These are phyloP conservation scores for Neonectria punicea DNA, from an alignment of 2,329 filamentous ascomycete genomes.

Conservation along the genomic window DNA sequence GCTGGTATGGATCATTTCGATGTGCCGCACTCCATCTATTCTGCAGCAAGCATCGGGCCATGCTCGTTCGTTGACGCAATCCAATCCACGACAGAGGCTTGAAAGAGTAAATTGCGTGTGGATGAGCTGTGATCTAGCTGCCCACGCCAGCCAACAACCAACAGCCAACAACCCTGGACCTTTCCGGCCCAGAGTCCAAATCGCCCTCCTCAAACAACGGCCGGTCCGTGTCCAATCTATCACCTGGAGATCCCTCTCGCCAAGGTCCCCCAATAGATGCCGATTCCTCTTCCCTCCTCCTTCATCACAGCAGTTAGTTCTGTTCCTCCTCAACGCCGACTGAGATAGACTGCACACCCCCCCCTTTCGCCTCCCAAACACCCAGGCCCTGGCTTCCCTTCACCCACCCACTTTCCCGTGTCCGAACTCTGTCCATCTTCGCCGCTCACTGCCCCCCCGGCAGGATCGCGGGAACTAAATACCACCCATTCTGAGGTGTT, in stretches of 20 bases:
- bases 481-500: conserved; percentile 30
- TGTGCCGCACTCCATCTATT: conserved; percentile 7
- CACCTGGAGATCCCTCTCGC: conserved; percentile 21
- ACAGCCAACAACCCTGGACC: not conserved
- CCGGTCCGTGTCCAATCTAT: conserved; percentile 21
- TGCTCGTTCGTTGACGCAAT: conserved; percentile 22
- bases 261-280: conserved; percentile 20
- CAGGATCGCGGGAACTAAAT: conserved; percentile 29
- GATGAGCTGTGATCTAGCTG: conserved; percentile 2
- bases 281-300: conserved; percentile 39
- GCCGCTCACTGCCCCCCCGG: conserved; percentile 18
- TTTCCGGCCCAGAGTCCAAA: not conserved
- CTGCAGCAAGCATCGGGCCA: not conserved
- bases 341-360: conserved; percentile 11
- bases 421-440: conserved; percentile 15
- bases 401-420: conserved; percentile 12
- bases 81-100: not conserved
- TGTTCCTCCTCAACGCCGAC: conserved; percentile 14
- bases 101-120: conserved; percentile 1
- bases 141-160: not conserved
- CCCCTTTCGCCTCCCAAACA: conserved; percentile 11
- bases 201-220: conserved; percentile 3
- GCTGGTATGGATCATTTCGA: not conserved
- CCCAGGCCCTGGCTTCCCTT: not conserved
- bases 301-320: conserved; percentile 28